Evolutionary conservation across 78 protist genomes (phyloP), one percentile per base, ranked within the genome.

Genomic region (Planoprotostelium fungivorum): DNA sequence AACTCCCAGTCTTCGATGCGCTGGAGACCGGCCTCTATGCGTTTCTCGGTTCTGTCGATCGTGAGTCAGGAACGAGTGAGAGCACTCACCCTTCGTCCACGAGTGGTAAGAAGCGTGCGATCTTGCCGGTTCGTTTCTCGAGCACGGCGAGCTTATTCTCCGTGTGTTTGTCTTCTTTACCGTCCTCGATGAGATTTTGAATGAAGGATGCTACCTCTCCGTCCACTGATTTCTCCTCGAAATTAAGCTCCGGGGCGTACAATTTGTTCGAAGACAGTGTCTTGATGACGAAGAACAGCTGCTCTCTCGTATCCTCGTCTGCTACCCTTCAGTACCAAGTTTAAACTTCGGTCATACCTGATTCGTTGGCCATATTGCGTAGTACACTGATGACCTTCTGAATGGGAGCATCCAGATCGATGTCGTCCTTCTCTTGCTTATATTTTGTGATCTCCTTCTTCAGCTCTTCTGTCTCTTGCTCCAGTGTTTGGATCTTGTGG

Each of bases 351-450:
- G 37, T 35, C 87, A 16, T 89, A 90, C 88, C 89, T 34, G 51
- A 34, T 1, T 35, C 37, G 36, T 90, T 90, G 9, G 88, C 36
- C 85, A 90, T 35, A 34, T 31, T 36, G 39, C 89, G 84, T 1
- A 90, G 38, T 25, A 90, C 88, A 36, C 37, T 38, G 88, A 90
- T 90, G 36, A 86, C 38, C 83, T 85, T 90, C 35, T 90, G 88
- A 31, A 90, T 38, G 38, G 92, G 92, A 34, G 89, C 85, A 63
- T 63, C 92, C 38, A 90, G 37, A 63, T 90, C 92, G 34, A 90
- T 31, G 36, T 83, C 88, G 37, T 86, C 85, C 38, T 36, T 5
- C n/a, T 28, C 86, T n/a, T 38, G 37, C 31, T 84, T 90, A 28
- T 31, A 23, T 29, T 37, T 86, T 10, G 31, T 51, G 73, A 88